Percentiles rank a stretch among this genome's conserved stretches.
Conservation (phyloP, 2,329 filamentous ascomycete species). For the Talaromyces pinophilus region DNA sequence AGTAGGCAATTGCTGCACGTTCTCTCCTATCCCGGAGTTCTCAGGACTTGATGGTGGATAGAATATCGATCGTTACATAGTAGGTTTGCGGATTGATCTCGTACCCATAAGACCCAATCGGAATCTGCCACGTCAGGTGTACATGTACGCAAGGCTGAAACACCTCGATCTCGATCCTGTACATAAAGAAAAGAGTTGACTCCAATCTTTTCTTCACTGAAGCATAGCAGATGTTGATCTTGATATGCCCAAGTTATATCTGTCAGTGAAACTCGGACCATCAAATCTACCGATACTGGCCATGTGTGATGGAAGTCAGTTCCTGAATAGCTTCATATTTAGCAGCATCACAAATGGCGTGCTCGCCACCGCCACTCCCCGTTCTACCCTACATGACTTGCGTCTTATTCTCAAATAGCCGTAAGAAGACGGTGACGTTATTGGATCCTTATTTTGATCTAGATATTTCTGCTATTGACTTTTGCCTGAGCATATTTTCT, state of each 20-base stretch:
- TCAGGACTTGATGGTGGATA: not conserved
- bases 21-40: not conserved
- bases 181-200: not conserved
- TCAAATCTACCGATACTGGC: not conserved
- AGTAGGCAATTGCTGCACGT: not conserved
- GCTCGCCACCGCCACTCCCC: not conserved
- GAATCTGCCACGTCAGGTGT: not conserved
- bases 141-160: not conserved
- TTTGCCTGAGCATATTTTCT: not conserved
- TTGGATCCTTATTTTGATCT: not conserved
- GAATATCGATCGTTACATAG: not conserved
- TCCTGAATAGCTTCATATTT: not conserved
- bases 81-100: not conserved
- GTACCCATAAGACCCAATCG: not conserved
- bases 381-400: not conserved
- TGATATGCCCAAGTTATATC: not conserved
- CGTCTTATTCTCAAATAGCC: not conserved
- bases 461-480: not conserved
- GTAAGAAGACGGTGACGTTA: not conserved
- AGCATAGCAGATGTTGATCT: not conserved
- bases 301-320: not conserved
- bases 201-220: not conserved
- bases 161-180: not conserved
- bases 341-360: not conserved
- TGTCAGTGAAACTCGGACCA: not conserved